Evolutionary conservation across 1,284 basidiomycete genomes (phyloP), one percentile per base, ranked within the genome.

Genomic region (Peniophora sp.): DNA sequence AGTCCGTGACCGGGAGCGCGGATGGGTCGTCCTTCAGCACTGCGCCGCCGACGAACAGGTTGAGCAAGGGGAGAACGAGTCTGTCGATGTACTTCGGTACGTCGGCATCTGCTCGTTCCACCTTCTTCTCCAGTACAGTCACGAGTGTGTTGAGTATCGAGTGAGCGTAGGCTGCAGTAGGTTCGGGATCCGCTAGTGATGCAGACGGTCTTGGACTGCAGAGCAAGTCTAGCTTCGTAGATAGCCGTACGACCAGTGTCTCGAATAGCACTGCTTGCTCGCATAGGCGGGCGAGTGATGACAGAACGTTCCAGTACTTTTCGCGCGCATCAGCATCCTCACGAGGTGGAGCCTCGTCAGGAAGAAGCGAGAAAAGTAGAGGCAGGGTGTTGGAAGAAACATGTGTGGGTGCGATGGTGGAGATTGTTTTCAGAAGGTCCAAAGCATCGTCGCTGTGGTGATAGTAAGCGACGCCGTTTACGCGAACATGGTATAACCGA

Each of bases 301-400:
- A 72, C 27, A 99, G 79, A 14, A 81, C 80, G 17, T 76, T 76
- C 69, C 89, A 86, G 62, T 82, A 88, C 47, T 75, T 75, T 14
- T 75, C 70, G 32, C 88, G 80, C 27, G 80, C 78, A 0, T 63
- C 56, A 2, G 71, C 67, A n/a, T 79, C 83, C 8, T 79, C 73
- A 10, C 77, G 69, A 0, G 68, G 45, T 0, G 88, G 88, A 1
- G 84, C 78, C 8, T 56, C 55, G 52, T 89, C 85, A 0, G 91
- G 88, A 2, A 97, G 76, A 3, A 79, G 70, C 41, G 71, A 69
- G 64, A 97, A 89, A 12, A 97, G 76, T 3, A 86, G 69, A 0
- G 94, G 93, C 2, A 97, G 77, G 0, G 86, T 92, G 52, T 83
- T 83, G 27, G 83, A 75, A 51, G 84, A 80, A 35, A 98, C 73